These are phyloP conservation scores for Talaromyces sp. DNA, from an alignment of 2,329 filamentous ascomycete genomes.

Conservation along the genomic window DNA sequence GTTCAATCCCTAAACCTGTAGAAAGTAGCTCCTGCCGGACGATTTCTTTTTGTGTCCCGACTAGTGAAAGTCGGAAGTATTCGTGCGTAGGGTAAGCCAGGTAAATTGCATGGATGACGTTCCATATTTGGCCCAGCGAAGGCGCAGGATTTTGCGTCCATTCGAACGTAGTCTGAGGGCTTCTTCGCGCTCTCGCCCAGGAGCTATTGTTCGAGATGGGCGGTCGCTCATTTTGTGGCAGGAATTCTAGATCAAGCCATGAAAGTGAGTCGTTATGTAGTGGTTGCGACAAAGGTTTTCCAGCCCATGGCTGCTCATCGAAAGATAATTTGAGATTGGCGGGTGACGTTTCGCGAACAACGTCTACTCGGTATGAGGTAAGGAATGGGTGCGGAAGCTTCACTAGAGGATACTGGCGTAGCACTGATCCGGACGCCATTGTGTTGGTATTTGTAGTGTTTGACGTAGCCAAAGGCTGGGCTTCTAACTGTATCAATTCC, in stretches of 20 bases:
- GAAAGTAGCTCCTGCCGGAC: slow-evolving; percentile 41
- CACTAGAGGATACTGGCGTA: slow-evolving; percentile 34
- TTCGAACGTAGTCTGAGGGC: slow-evolving; percentile 41
- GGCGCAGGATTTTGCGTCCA: slow-evolving; percentile 40
- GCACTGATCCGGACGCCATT: not conserved
- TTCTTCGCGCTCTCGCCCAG: slow-evolving; percentile 47
- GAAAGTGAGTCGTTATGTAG: slow-evolving; percentile 39
- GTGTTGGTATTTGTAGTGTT: not conserved
- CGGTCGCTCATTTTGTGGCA: slow-evolving; percentile 19
- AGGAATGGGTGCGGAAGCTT: slow-evolving; percentile 49
- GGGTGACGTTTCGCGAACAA: slow-evolving; percentile 27
- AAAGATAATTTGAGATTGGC: slow-evolving; percentile 32
- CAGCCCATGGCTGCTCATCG: slow-evolving; percentile 32
- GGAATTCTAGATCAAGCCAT: slow-evolving; percentile 36
- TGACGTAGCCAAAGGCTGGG: not conserved
- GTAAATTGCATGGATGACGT: slow-evolving; percentile 46
- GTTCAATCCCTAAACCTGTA: slow-evolving; percentile 26
- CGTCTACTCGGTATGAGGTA: slow-evolving; percentile 41
- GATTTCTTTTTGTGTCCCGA: slow-evolving; percentile 35
- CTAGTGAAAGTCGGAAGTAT: slow-evolving; percentile 43
- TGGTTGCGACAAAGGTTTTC: slow-evolving; percentile 33
- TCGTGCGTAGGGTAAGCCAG: slow-evolving; percentile 44
- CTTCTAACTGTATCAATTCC: not conserved
- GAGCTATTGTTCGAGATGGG: slow-evolving; percentile 27
- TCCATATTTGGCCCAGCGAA: slow-evolving; percentile 47